Evolutionary conservation across 371 early-diverging fungal species (phyloP).

Genomic region (Batkoa obscura): DNA sequence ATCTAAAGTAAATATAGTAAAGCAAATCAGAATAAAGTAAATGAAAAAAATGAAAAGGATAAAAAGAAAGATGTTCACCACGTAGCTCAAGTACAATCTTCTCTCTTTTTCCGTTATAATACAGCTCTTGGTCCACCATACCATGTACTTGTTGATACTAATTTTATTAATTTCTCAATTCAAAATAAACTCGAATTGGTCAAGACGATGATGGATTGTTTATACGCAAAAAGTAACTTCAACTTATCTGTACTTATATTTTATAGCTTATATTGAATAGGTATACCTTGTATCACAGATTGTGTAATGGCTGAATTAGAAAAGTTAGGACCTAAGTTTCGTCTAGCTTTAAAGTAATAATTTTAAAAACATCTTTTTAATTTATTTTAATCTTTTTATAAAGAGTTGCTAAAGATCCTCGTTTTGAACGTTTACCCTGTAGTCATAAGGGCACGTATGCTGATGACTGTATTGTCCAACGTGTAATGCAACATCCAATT

Average conservation of each 20-base stretch:
- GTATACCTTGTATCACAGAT: constrained; percentile 94
- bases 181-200: constrained; percentile 97
- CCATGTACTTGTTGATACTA: constrained; percentile 97
- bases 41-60: constrained; percentile 34
- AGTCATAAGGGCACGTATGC: constrained; percentile 99
- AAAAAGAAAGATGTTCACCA: constrained; percentile 56
- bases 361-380: not conserved
- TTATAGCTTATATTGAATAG: constrained; percentile 14
- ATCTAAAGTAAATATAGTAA: constrained; percentile 20
- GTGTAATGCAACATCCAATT: constrained; percentile 93
- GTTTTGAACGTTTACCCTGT: constrained; percentile 92
- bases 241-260: not conserved
- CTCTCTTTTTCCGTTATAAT: constrained; percentile 95
- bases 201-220: constrained; percentile 95
- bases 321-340: constrained; percentile 93
- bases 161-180: constrained; percentile 99
- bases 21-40: constrained; percentile 53
- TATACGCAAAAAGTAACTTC: constrained; percentile 78
- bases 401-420: constrained; percentile 84
- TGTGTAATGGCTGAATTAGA: constrained; percentile 99
- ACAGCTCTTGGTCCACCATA: constrained; percentile 96
- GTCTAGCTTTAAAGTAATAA: constrained; percentile 79
- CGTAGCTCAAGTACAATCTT: constrained; percentile 84
- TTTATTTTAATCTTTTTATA: constrained; percentile 5
- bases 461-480: constrained; percentile 97